Conservation (phyloP, 257 asterid genomes). For the Przewalskia tangutica region DNA sequence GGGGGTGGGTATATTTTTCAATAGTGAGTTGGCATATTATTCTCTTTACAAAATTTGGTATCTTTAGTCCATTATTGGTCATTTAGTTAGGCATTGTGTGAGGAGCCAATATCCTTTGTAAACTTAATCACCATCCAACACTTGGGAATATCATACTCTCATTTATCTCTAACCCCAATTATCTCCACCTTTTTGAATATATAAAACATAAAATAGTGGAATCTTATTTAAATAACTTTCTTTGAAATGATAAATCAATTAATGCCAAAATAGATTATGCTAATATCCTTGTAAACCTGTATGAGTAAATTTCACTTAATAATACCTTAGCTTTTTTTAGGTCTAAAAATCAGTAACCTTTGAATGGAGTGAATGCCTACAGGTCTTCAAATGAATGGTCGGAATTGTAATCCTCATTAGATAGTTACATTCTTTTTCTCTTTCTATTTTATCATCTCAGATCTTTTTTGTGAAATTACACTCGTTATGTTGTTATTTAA, state of each 20-base stretch:
- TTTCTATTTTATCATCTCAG: too few species aligned
- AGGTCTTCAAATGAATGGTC: too few species aligned
- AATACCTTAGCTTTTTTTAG: too few species aligned
- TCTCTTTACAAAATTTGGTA: neutral
- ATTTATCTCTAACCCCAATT: neutral
- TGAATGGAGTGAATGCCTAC: too few species aligned
- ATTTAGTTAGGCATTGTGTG: neutral
- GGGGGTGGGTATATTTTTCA: neutral
- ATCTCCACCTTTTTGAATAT: neutral
- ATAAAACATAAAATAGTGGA: neutral
- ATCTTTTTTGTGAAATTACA: too few species aligned
- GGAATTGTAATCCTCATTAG: too few species aligned
- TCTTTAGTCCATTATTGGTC: neutral
- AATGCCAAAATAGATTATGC: neutral
- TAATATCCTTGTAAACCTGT: neutral
- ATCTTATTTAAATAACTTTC: neutral
- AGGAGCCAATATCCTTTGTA: neutral
- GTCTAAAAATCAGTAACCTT: too few species aligned
- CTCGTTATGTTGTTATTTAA: too few species aligned
- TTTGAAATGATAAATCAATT: neutral
- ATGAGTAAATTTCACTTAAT: too few species aligned
- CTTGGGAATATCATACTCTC: neutral
- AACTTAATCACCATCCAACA: neutral
- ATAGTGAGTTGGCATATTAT: conserved; percentile 4
- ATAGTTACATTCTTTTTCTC: too few species aligned